Evolutionary conservation across 2,329 filamentous ascomycete genomes (phyloP).

Genomic region (Trichoderma sp.): DNA sequence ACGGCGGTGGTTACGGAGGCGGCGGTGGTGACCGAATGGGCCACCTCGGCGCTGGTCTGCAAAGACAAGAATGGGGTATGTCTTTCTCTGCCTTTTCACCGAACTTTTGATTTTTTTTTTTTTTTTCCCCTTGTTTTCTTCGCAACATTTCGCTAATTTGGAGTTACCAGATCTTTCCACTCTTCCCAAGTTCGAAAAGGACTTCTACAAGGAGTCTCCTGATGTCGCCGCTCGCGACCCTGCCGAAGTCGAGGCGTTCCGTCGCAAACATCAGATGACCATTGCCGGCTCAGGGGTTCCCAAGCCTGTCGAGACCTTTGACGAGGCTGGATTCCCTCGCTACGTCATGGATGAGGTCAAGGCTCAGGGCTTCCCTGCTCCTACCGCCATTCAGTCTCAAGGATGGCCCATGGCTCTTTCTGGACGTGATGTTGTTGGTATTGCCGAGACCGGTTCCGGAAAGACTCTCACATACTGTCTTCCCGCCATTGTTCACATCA

Average conservation of each 20-base stretch:
- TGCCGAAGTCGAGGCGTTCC: constrained; percentile 85
- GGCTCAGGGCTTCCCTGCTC: constrained; percentile 90
- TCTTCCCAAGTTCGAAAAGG: constrained; percentile 97
- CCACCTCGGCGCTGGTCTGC: constrained; percentile 82
- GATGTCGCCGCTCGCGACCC: constrained; percentile 72
- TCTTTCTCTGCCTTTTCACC: constrained; percentile 30
- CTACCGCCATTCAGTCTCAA: constrained; percentile 96
- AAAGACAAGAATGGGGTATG: constrained; percentile 87
- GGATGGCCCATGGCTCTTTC: constrained; percentile 99
- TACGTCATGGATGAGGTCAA: constrained; percentile 99
- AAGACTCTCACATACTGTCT: constrained; percentile 99
- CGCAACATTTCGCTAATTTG: constrained; percentile 30
- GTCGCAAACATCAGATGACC: constrained; percentile 80
- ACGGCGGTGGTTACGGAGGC: constrained; percentile 47
- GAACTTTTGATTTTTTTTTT: background rate
- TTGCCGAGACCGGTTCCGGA: constrained; percentile 98
- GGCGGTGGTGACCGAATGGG: constrained; percentile 92
- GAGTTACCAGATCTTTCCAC: constrained; percentile 64
- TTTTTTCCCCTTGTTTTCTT: background rate
- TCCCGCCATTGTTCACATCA: constrained; percentile 98
- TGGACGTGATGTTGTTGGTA: constrained; percentile 96
- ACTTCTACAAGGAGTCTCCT: constrained; percentile 96
- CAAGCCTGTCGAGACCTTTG: constrained; percentile 93
- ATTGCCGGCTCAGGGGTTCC: constrained; percentile 80
- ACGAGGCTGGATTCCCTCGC: constrained; percentile 93